Base-by-base conservation (phyloP, 164 flowering plant genomes). In the Echeveria elegans region DNA sequence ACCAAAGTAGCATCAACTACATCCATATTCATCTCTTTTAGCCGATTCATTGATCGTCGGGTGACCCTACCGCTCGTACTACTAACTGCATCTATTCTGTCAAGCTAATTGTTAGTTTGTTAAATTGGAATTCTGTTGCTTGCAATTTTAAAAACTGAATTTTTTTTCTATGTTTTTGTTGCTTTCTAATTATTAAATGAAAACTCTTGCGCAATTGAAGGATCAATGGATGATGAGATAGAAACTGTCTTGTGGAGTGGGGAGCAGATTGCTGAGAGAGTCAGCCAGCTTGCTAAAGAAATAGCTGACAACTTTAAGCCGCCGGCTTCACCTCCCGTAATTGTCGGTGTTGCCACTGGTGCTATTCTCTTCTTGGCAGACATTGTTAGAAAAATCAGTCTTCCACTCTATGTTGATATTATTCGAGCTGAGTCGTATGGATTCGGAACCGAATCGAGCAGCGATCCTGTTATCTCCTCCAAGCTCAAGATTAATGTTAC, bases 261-360 rank as follows among this genome's bases (percentile, higher is more conserved):
- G 14, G 73, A 80, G 24, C 77, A 84, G 65, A 85, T 92, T 28
- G 66, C 84, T 0, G 43, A 69, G 14, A 77, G 89, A 52, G 85
- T 91, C 52, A 50, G 81, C 16, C 80, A 87, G 59, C 77, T 91
- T 47, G 97, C 88, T 66, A 70, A 83, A 31, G 70, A 83, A 66
- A 82, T 91, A 31, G 73, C 82, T 64, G 19, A 29, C 56, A 89
- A 86, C 64, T 77, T 86, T 72, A 38, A 52, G 19, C 47, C 56
- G 12, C 38, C 63, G 8, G 67, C 73, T 16, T 67, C 80, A 32
- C 77, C 89, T 50, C 83, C 81, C 5, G 79, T 84, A 18, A 0
- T 89, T 14, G 83, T 88, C 14, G 94, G 90, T 5, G 96, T 92
- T 18, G 98, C 98, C 65, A 88, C 94, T 43, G 98, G 98, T 16